phyloP scores from a whole-genome alignment of 129 eudicot species.

The Lactuca saligna region DNA sequence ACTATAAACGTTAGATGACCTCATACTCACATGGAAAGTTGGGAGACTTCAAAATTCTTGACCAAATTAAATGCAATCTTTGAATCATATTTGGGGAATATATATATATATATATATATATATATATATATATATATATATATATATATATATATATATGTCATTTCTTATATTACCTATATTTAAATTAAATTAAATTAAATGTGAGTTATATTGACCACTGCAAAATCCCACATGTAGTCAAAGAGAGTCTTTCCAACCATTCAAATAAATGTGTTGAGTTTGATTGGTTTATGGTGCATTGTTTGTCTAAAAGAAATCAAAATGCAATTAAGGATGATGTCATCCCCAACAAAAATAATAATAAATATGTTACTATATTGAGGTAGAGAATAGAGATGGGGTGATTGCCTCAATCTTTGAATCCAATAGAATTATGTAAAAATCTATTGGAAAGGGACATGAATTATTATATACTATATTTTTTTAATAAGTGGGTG shows the following conservation, averaged over 20 bases:
- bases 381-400: constrained; percentile 10
- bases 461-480: constrained; percentile 9
- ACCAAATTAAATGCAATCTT: constrained; percentile 24
- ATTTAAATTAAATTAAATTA: background rate
- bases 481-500: constrained; percentile 15
- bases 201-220: constrained; percentile 27
- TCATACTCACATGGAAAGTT: constrained; percentile 21
- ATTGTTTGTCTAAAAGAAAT: constrained; percentile 21
- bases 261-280: constrained; percentile 20
- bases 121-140: no score
- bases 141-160: constrained; percentile 26
- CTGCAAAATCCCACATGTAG: constrained; percentile 24
- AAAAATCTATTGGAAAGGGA: constrained; percentile 38
- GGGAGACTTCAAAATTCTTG: constrained; percentile 13
- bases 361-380: constrained; percentile 28
- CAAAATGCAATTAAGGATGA: constrained; percentile 20
- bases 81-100: constrained; percentile 31
- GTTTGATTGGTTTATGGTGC: constrained; percentile 13
- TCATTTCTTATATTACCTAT: constrained; percentile 17
- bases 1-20: constrained; percentile 15
- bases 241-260: constrained; percentile 24
- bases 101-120: no score
- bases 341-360: constrained; percentile 29
- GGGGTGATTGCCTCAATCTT: constrained; percentile 35
- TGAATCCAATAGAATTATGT: constrained; percentile 31